A percentile compares a stretch with the other conserved stretches of the same genome.
These are phyloP conservation scores for Sarocladium brachiariae DNA, from an alignment of 2,329 filamentous ascomycete genomes.

Conservation along the genomic window DNA sequence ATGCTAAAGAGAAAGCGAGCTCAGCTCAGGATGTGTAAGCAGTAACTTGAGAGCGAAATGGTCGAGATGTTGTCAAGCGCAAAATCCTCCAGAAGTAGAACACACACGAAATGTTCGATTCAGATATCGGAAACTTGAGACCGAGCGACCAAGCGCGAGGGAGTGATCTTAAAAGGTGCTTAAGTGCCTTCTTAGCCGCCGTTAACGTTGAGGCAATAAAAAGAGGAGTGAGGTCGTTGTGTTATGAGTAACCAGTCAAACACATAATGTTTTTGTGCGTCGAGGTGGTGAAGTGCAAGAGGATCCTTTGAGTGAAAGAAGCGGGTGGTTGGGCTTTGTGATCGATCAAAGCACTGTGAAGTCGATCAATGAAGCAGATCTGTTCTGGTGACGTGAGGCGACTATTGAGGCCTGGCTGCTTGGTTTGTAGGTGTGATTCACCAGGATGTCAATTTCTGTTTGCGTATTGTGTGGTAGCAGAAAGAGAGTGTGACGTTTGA, in stretches of 20 bases:
- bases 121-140: neutral
- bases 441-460: neutral
- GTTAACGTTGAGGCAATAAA: no score
- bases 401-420: neutral
- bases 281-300: slow-evolving; percentile 5
- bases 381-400: neutral
- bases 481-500: neutral
- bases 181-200: neutral
- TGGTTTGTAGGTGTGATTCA: neutral
- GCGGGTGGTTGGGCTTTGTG: neutral
- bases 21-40: neutral
- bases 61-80: neutral
- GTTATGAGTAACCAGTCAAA: neutral
- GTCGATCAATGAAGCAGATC: neutral
- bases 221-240: neutral
- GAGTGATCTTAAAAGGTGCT: neutral
- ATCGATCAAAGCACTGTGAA: slow-evolving; percentile 4
- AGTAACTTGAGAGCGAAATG: neutral
- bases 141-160: neutral
- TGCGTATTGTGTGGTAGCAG: neutral
- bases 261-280: neutral
- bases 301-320: slow-evolving; percentile 5
- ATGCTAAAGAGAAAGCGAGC: neutral
- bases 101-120: neutral
- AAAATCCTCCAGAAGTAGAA: neutral